Evolutionary conservation across 768 basidiomycete genomes (phyloP).

Genomic region (Punctularia strigosozonata): DNA sequence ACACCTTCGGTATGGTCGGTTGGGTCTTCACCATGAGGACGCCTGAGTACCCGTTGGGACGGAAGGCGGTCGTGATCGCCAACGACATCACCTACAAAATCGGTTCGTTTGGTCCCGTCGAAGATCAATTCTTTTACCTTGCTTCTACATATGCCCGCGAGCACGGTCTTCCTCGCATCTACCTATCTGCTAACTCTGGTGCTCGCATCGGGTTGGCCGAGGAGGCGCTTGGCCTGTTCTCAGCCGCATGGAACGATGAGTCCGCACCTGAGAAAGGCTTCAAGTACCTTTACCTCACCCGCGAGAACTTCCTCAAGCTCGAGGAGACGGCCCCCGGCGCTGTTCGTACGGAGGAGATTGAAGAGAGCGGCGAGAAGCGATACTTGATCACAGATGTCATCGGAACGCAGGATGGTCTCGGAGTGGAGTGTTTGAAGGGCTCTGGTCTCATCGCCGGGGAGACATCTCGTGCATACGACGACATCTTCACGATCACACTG

Average conservation of each 20-base stretch:
- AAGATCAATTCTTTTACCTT: conserved; percentile 95
- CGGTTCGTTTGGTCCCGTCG: conserved; percentile 91
- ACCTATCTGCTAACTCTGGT: conserved; percentile 98
- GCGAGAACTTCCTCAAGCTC: conserved; percentile 81
- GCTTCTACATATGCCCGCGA: conserved; percentile 89
- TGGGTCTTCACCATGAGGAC: conserved; percentile 92
- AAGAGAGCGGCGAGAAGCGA: conserved; percentile 77
- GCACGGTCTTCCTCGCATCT: conserved; percentile 85
- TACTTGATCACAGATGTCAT: conserved; percentile 96
- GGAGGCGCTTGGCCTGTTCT: conserved; percentile 80
- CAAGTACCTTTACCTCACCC: conserved; percentile 91
- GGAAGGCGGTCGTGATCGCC: conserved; percentile 80
- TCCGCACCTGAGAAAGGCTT: conserved; percentile 87
- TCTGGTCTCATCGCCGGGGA: conserved; percentile 98
- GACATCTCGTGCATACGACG: conserved; percentile 96
- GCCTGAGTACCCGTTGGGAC: conserved; percentile 85
- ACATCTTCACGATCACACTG: conserved; percentile 98
- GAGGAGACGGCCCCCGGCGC: conserved; percentile 74
- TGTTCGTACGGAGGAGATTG: conserved; percentile 74
- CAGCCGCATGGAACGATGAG: conserved; percentile 81
- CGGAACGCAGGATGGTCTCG: conserved; percentile 93
- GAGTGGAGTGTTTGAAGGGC: conserved; percentile 91
- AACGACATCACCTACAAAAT: conserved; percentile 99
- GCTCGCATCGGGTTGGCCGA: conserved; percentile 95
- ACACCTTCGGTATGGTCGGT: conserved; percentile 93